Evolutionary conservation across 2,329 filamentous ascomycete genomes (phyloP), one percentile per base, ranked within the genome.

Genomic region (Aphanoascus verrucosus): DNA sequence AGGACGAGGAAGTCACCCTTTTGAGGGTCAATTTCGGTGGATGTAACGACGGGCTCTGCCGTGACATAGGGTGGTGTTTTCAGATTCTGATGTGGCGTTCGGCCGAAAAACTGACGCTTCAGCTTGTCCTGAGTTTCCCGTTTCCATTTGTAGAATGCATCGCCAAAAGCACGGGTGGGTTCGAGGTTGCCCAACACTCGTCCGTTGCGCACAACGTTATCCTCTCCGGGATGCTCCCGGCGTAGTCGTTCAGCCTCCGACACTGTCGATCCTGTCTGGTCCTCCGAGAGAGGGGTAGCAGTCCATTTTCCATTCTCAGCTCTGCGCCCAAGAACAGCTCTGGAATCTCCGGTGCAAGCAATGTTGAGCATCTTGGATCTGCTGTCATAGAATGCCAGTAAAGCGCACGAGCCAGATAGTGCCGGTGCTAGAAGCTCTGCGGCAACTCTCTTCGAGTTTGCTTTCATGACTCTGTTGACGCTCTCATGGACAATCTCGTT

Each of bases 41-140:
- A 95, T 0, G 91, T 97, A 51, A 98, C 81, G 19, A 97, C 79
- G 2, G 93, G 93, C 70, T 98, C 94, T 1, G 93, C 93, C 2
- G 93, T 98, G 40, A 98, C 93, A 64, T 98, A 98, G 0, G 93
- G 93, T 7, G 93, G 93, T 0, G 90, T 96, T 69, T 88, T 88
- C 55, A 97, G 76, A 32, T 89, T 74, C 14, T 82, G 78, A 8
- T 85, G 86, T 1, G 87, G 84, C 12, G 81, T 85, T 48, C 89
- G 82, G 19, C 87, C 89, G 64, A 97, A 97, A 76, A 94, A 98
- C 32, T 85, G 84, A 59, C 78, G 77, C 66, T 89, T 88, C 53
- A 98, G 78, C 61, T 86, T 84, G 50, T 87, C 81, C 55, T 93
- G 88, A 0, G 89, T 85, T 56, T 95, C 88, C 49, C 81, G 79